Evolutionary conservation across 805 yeast species (phyloP), one percentile per base, ranked within the genome.

Genomic region (Sungouiella thailandica): DNA sequence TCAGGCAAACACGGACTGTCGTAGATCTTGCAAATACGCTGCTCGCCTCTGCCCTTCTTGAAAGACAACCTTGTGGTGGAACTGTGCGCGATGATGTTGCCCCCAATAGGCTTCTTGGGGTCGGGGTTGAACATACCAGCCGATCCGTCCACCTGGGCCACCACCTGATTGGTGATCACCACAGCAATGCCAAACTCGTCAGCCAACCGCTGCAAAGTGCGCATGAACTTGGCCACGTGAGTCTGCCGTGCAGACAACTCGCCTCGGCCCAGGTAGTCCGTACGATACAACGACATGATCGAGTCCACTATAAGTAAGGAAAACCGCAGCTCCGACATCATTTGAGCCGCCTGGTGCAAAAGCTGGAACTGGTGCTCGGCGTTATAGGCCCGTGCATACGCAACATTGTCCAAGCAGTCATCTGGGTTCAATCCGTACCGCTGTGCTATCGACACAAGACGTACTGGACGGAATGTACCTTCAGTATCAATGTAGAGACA

Each of bases 111-210:
- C 58, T 93, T 93, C 59, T 93, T 93, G 11, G 97, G 97, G 58
- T 93, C 98, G 1, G 96, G 95, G 49, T 89, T 88, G 58, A 80
- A 89, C 66, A 78, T 65, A 17, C 76, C 71, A 26, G 78, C 78
- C 52, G 94, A 94, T 1, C 90, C 93, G 53, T 93, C 98, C 13
- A 93, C 98, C 60, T 89, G 97, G 4, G 97, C 97, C 5, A 87
- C 96, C 15, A 93, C 98, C 60, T 93, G 98, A 62, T 93, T 93
- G 26, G 72, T 66, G 29, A 93, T 87, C 5, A 93, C 88, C 7
- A 90, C 96, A 0, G 97, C 98, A 37, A 93, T 87, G 29, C 98
- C 98, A 61, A 85, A 93, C 64, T 90, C 97, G 60, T 93, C 98
- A 0, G 97, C 97, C 35, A 93, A 71, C 49, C 96, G 68, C 59